phyloP scores from a whole-genome alignment of 352 stramenopile species.

The Achlya hypogyna region DNA sequence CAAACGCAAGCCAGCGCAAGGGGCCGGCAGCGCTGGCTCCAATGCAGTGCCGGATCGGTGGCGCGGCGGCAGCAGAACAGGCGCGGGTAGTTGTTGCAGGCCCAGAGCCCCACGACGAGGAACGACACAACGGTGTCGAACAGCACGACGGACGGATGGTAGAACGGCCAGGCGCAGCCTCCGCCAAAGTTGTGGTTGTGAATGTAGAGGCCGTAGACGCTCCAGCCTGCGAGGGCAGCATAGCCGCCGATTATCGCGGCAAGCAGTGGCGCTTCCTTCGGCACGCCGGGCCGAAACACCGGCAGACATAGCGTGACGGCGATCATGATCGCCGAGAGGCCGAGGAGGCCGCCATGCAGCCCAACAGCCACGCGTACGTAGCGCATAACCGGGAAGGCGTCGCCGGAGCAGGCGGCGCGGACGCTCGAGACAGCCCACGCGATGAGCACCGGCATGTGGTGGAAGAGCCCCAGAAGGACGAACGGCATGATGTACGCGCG shows the following conservation, averaged over 20 bases:
- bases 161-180: background rate
- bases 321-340: constrained; percentile 32
- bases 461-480: constrained; percentile 38
- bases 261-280: constrained; percentile 27
- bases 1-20: constrained; percentile 49
- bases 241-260: background rate
- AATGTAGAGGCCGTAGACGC: background rate
- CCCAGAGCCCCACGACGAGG: constrained; percentile 37
- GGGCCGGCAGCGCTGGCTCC: constrained; percentile 55
- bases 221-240: background rate
- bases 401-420: background rate
- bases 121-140: background rate
- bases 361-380: constrained; percentile 49
- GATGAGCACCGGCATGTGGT: constrained; percentile 61
- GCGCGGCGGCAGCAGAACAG: constrained; percentile 66
- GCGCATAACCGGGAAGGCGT: constrained; percentile 27
- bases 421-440: constrained; percentile 25
- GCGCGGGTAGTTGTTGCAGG: constrained; percentile 35
- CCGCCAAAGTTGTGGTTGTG: background rate
- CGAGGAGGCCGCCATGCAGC: constrained; percentile 34
- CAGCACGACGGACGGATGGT: background rate
- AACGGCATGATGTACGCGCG: constrained; percentile 63
- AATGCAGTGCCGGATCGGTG: constrained; percentile 37
- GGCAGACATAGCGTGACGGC: constrained; percentile 39
- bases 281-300: constrained; percentile 44